Evolutionary conservation across 345 rosid species (phyloP), one percentile per base, ranked within the genome.

Genomic region (Raphanus raphanistrum): DNA sequence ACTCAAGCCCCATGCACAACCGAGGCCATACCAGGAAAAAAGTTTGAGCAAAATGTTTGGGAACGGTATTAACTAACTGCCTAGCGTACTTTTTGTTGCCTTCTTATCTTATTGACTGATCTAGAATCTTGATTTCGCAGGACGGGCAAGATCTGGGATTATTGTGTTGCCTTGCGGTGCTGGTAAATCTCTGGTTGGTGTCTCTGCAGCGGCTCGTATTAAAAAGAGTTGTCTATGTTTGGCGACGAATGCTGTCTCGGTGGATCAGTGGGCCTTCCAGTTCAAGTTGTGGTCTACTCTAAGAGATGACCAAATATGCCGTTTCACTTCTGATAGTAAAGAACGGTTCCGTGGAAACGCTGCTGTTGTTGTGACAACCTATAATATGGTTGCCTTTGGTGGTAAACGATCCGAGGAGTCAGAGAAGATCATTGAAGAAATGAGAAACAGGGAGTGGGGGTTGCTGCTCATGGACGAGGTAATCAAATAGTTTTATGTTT

Each of bases 11-110:
- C 90, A 89, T 78, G 98, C 97, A 68, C 98, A 91, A 79, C 99
- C 98, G 36, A 89, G 97, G 16, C 99, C 96, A 29, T 95, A 95
- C 85, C 99, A 95, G 81, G 98, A 91, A 80, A 91, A 92, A 83
- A 92, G 98, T 77, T 87, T 91, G 63, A 95, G 99, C 81, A 95
- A 95, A 91, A 95, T 95, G 99, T 95, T 95, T 87, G 99, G 99
- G 77, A 95, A 95, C 76, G 99, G 99, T 92, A 77, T 64, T 41
- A 41, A 8, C 41, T 32, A 69, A 33, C 52, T 54, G 38, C 57
- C 41, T 70, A 1, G n/a, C 3, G n/a, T 52, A 6, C 32, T 58
- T 27, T 17, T 59, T 25, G 63, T 26, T 26, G 12, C 29, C 21
- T 52, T 7, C 13, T 35, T 63, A 50, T 57, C 17, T 7, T 7